A percentile compares a stretch with the other conserved stretches of the same genome.
Conservation (phyloP, 192 early-diverging fungal genomes). For the Umbelopsis isabellina region DNA sequence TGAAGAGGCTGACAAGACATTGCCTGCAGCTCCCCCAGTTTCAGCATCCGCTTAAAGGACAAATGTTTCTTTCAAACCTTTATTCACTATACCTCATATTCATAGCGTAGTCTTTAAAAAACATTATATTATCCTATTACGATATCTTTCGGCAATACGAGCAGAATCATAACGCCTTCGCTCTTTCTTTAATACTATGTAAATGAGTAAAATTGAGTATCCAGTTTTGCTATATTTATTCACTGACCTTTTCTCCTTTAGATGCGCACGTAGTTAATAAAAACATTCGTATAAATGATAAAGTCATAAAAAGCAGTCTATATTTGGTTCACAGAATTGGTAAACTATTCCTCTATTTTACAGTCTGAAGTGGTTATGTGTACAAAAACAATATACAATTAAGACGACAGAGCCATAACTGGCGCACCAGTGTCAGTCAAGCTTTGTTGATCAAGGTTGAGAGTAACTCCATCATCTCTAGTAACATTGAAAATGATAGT, state of each 20-base stretch:
- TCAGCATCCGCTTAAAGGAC: slow-evolving; percentile 1
- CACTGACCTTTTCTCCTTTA: no score
- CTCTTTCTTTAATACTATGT: no score
- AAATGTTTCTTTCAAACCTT: neutral
- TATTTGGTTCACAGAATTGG: neutral
- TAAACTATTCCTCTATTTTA: neutral
- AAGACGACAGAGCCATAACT: slow-evolving; percentile 10
- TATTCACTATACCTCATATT: neutral
- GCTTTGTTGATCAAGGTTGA: slow-evolving; percentile 1
- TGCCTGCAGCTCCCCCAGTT: neutral
- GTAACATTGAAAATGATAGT: neutral
- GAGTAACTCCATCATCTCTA: neutral
- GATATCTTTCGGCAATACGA: no score
- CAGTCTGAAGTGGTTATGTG: neutral
- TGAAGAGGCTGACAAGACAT: neutral
- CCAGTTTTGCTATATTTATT: no score
- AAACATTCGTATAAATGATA: no score
- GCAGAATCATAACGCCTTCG: no score
- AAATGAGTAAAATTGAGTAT: no score
- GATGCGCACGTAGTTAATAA: no score
- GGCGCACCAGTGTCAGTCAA: slow-evolving; percentile 11
- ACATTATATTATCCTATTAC: no score
- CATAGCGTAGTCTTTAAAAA: neutral
- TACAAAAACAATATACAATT: slow-evolving; percentile 8
- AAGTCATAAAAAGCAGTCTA: no score